Percentiles rank a stretch among this genome's conserved stretches.
phyloP scores from a whole-genome alignment of 2,329 filamentous ascomycete genomes.

The Neofusicoccum cordaticola region DNA sequence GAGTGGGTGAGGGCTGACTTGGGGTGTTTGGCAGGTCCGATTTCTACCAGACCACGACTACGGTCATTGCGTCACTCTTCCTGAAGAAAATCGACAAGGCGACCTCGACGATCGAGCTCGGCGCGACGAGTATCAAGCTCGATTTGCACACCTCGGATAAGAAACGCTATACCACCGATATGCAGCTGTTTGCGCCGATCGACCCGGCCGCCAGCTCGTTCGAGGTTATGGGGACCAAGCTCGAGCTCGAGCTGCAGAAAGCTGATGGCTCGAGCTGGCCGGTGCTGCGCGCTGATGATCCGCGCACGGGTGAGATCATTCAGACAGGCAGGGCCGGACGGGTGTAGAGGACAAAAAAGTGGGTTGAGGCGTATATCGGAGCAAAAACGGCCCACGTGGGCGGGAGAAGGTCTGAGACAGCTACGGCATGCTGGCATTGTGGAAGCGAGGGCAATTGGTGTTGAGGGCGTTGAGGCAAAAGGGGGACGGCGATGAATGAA shows the following conservation, averaged over 20 bases:
- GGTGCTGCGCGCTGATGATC: slow-evolving; percentile 76
- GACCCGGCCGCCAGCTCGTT: slow-evolving; percentile 71
- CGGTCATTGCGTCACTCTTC: slow-evolving; percentile 88
- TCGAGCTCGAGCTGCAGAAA: slow-evolving; percentile 74
- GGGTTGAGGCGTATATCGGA: background rate
- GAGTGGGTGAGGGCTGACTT: background rate
- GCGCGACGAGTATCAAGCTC: slow-evolving; percentile 61
- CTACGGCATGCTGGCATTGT: background rate
- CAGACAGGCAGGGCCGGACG: slow-evolving; percentile 72
- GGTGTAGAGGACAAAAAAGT: background rate
- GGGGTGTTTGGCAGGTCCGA: slow-evolving; percentile 59
- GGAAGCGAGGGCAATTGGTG: background rate
- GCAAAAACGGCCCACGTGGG: background rate
- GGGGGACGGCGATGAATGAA: background rate
- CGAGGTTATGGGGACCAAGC: slow-evolving; percentile 83
- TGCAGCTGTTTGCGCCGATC: slow-evolving; percentile 75
- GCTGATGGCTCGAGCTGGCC: slow-evolving; percentile 80
- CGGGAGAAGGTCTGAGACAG: background rate
- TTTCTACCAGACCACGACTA: slow-evolving; percentile 87
- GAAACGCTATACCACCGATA: slow-evolving; percentile 73
- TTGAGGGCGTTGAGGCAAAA: background rate
- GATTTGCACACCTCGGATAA: slow-evolving; percentile 83
- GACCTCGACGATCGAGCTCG: slow-evolving; percentile 69
- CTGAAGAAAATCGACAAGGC: slow-evolving; percentile 95
- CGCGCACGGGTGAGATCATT: slow-evolving; percentile 72